phyloP scores from a whole-genome alignment of 2,329 filamentous ascomycete species.

The Fragosphaeria purpurea region DNA sequence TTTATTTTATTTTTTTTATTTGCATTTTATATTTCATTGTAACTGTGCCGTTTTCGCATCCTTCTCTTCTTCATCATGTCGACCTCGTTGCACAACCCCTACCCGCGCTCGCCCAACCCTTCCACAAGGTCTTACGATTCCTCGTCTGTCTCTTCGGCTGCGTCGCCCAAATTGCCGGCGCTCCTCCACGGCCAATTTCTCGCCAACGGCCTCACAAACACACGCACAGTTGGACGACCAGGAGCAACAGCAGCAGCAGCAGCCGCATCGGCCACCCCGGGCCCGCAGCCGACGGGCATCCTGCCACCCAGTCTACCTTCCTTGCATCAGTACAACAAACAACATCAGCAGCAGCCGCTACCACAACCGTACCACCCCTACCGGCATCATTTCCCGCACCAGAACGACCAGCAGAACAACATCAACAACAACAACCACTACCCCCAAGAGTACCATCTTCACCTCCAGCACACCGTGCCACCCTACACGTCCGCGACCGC shows the following conservation, averaged over 20 bases:
- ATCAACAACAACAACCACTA: not conserved
- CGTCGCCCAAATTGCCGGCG: constrained; percentile 43
- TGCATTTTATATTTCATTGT: not conserved
- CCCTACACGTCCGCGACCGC: constrained; percentile 45
- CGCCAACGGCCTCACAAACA: constrained; percentile 12
- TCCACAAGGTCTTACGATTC: constrained; percentile 55
- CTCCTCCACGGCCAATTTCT: constrained; percentile 23
- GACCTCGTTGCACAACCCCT: constrained; percentile 45
- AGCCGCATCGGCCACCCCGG: not conserved
- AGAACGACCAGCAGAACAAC: constrained; percentile 34
- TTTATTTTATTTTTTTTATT: too few relatives aligned
- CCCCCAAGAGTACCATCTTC: not conserved
- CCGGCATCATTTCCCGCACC: constrained; percentile 37
- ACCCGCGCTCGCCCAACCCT: constrained; percentile 51
- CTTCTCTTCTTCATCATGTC: constrained; percentile 34
- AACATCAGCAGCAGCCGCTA: not conserved
- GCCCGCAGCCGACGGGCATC: constrained; percentile 25
- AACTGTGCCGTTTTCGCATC: not conserved
- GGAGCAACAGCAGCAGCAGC: not conserved
- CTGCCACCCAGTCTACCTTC: constrained; percentile 28
- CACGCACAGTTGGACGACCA: constrained; percentile 38
- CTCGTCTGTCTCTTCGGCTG: constrained; percentile 51
- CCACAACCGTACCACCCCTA: constrained; percentile 3
- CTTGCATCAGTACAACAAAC: constrained; percentile 2
- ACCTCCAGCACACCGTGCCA: constrained; percentile 22